phyloP scores from a whole-genome alignment of 2,329 filamentous ascomycete genomes.

The Thielaviopsis musarum region DNA sequence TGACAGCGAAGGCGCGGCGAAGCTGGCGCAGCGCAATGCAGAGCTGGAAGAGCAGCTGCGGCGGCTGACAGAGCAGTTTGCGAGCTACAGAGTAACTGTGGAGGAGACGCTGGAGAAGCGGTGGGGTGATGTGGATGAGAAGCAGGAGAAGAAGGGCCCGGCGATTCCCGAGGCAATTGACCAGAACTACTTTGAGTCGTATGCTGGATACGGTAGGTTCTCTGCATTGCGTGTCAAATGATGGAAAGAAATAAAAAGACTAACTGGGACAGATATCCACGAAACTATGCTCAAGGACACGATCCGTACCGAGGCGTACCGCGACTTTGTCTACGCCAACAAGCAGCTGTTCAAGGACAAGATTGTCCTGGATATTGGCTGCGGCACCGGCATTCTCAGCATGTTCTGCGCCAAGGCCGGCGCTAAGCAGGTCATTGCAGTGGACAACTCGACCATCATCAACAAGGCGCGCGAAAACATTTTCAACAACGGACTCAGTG shows the following conservation, averaged over 20 bases:
- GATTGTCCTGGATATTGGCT: conserved; percentile 79
- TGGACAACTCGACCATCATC: conserved; percentile 86
- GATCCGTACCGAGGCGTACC: conserved; percentile 77
- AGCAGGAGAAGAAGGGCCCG: conserved; percentile 14
- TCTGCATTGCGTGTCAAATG: background rate
- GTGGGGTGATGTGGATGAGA: conserved; percentile 34
- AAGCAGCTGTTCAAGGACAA: conserved; percentile 76
- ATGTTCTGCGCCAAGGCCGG: conserved; percentile 92
- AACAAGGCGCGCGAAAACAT: conserved; percentile 73
- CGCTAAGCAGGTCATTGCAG: conserved; percentile 70
- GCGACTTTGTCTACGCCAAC: conserved; percentile 88
- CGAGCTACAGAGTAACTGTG: conserved; percentile 47
- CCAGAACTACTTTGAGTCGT: conserved; percentile 44
- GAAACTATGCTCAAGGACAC: conserved; percentile 90
- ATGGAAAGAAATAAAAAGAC: background rate
- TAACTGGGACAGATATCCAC: conserved; percentile 55
- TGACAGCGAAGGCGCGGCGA: background rate
- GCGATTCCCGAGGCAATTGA: conserved; percentile 21
- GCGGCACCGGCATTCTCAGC: conserved; percentile 67
- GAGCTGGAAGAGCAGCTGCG: conserved; percentile 33
- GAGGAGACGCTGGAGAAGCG: conserved; percentile 50
- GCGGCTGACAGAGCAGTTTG: conserved; percentile 49
- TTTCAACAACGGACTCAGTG: conserved; percentile 58
- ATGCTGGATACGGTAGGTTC: conserved; percentile 38
- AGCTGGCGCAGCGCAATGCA: conserved; percentile 18